Evolutionary conservation across 768 basidiomycete species (phyloP), one percentile per base, ranked within the genome.

Genomic region (Agrocybe pediades): DNA sequence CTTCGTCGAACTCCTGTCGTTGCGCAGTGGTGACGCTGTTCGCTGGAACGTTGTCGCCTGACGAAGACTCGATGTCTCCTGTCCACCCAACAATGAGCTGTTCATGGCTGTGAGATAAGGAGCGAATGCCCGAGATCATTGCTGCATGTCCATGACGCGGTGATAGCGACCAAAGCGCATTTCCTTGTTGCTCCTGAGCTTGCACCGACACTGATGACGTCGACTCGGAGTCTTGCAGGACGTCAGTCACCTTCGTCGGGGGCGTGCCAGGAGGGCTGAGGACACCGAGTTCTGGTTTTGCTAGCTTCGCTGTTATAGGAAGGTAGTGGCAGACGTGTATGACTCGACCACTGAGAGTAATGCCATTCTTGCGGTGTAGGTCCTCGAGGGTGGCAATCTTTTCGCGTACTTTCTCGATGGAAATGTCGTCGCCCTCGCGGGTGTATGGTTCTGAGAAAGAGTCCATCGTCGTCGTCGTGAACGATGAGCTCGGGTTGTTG

Each of bases 31-130:
- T 74, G 20, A 97, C 74, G 0, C 72, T 69, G 30, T 78, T 75
- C 16, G 75, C 67, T 2, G 84, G 74, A 11, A 90, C 65, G 55
- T 67, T 80, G 44, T 66, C 66, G 9, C 57, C 42, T 1, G 51
- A 48, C 1, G 59, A 43, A 9, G 85, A 79, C 46, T 84, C 69
- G 59, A 98, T 81, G 59, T 97, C 94, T 33, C 96, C 96, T 0
- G 92, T 91, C 91, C 97, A 96, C 19, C 94, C 96, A 41, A 98
- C 79, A 66, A 98, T 82, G 64, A 96, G 69, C 74, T 98, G 93
- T 61, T 96, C 89, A 70, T 96, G 90, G 0, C 90, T 89, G 11
- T 84, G 74, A 2, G 87, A 80, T 29, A 99, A 82, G 9, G 88
- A 90, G 49, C 87, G 85, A 64, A 98, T 94, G 26, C 96, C 96